Percentiles rank a stretch among this genome's conserved stretches.
Evolutionary conservation across 2,329 filamentous ascomycete species (phyloP).

Genomic region (Mollisiaceae sp.): DNA sequence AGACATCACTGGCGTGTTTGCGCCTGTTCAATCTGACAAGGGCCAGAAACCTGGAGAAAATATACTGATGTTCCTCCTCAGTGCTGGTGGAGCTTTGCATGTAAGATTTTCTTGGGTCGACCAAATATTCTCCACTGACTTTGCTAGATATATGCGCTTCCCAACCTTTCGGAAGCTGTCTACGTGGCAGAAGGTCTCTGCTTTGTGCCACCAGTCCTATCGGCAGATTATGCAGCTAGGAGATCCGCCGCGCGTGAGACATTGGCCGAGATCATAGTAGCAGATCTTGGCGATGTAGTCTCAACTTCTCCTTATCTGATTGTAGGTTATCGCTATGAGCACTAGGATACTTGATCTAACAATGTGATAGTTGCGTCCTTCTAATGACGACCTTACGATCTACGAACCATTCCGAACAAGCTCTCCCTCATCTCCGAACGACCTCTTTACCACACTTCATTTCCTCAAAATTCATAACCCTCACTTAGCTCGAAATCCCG

Average conservation of each 20-base stretch:
- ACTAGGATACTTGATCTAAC: constrained; percentile 18
- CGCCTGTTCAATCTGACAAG: constrained; percentile 48
- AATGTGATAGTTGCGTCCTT: constrained; percentile 68
- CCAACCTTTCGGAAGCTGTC: constrained; percentile 72
- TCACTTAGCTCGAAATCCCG: constrained; percentile 63
- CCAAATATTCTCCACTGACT: constrained; percentile 23
- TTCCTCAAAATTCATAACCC: constrained; percentile 80
- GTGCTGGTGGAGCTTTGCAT: constrained; percentile 72
- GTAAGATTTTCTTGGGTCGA: constrained; percentile 54
- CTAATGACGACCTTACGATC: constrained; percentile 80
- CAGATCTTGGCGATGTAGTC: constrained; percentile 80
- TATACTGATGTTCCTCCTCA: constrained; percentile 78
- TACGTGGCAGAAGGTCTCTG: constrained; percentile 78
- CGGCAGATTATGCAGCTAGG: constrained; percentile 70
- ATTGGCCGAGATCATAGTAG: constrained; percentile 79
- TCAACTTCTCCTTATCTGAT: constrained; percentile 79
- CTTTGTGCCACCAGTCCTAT: constrained; percentile 78
- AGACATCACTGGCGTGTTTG: constrained; percentile 65
- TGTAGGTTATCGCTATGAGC: constrained; percentile 54
- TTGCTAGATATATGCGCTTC: constrained; percentile 73
- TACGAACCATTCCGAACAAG: constrained; percentile 77
- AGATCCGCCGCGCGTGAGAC: constrained; percentile 74
- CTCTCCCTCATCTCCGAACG: constrained; percentile 28
- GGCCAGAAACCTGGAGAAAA: constrained; percentile 50
- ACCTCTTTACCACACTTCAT: constrained; percentile 56